phyloP scores from a whole-genome alignment of 257 asterid species.

The Plantago elongata region DNA sequence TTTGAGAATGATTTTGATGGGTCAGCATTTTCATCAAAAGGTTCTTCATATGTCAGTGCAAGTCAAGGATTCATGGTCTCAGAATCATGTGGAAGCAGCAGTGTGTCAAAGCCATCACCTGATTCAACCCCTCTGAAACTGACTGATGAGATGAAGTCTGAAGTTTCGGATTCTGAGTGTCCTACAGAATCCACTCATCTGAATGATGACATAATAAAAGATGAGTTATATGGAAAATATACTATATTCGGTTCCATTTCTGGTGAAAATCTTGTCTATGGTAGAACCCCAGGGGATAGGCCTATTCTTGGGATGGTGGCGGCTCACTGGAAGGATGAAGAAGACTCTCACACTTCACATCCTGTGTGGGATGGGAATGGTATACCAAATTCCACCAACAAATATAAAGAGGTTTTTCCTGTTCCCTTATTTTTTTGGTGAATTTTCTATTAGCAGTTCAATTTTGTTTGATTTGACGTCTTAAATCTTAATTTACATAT shows the following conservation, averaged over 20 bases:
- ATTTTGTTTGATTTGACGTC: not conserved
- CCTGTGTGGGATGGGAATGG: conserved; percentile 93
- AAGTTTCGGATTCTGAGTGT: conserved; percentile 26
- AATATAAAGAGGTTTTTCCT: conserved; percentile 77
- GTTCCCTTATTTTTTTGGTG: conserved; percentile 8
- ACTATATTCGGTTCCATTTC: conserved; percentile 13
- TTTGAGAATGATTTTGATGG: conserved; percentile 36
- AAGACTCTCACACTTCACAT: conserved; percentile 48
- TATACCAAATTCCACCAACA: conserved; percentile 87
- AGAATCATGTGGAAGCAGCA: conserved; percentile 27
- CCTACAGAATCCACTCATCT: conserved; percentile 25
- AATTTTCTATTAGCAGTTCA: conserved; percentile 1
- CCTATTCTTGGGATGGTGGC: conserved; percentile 95
- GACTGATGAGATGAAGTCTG: conserved; percentile 58
- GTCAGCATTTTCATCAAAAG: conserved; percentile 36
- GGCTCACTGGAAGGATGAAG: conserved; percentile 82
- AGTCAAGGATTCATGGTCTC: conserved; percentile 29
- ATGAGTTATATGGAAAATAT: conserved; percentile 34
- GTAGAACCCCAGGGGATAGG: conserved; percentile 56
- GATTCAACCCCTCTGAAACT: conserved; percentile 73
- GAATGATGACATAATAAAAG: conserved; percentile 20
- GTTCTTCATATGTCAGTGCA: conserved; percentile 44
- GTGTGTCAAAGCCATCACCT: conserved; percentile 44
- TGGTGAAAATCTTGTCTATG: conserved; percentile 24
- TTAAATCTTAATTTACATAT: not conserved